These are phyloP conservation scores for Phytophthora litchii DNA, from an alignment of 352 stramenopile genomes.

Conservation along the genomic window DNA sequence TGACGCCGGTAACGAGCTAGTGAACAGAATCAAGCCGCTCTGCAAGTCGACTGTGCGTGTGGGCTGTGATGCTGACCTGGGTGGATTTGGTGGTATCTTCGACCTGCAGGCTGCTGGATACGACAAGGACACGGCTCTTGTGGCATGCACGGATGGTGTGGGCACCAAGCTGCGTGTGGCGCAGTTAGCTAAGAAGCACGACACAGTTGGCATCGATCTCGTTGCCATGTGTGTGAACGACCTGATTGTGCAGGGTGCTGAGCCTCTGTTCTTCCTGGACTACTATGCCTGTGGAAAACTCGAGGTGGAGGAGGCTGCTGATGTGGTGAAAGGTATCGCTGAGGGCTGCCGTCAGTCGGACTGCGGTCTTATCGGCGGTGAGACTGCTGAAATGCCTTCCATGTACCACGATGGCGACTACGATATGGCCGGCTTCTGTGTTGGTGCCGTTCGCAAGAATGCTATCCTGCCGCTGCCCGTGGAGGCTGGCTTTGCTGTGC, in stretches of 20 bases:
- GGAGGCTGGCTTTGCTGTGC: constrained; percentile 89
- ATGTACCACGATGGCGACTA: constrained; percentile 99
- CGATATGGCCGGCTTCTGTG: constrained; percentile 98
- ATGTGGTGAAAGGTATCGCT: constrained; percentile 97
- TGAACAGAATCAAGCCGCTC: constrained; percentile 98
- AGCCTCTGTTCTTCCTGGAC: constrained; percentile 99
- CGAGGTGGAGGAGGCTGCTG: constrained; percentile 92
- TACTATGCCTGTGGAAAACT: constrained; percentile 99
- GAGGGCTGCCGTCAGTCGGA: constrained; percentile 96
- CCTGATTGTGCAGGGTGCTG: constrained; percentile 98
- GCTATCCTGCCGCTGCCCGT: constrained; percentile 90
- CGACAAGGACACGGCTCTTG: constrained; percentile 96
- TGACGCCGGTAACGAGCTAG: constrained; percentile 95
- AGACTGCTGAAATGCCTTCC: constrained; percentile 99
- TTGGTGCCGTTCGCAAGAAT: constrained; percentile 94
- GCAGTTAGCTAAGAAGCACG: constrained; percentile 91
- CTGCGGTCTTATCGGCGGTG: constrained; percentile 96
- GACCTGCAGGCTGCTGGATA: constrained; percentile 97
- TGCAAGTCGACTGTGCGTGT: constrained; percentile 96
- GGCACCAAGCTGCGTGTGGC: constrained; percentile 97
- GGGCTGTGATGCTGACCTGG: constrained; percentile 96
- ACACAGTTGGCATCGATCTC: constrained; percentile 98
- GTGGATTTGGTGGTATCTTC: constrained; percentile 98
- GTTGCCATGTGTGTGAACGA: constrained; percentile 99
- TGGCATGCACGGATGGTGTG: constrained; percentile 98